Evolutionary conservation across 805 yeast species (phyloP).

Genomic region (Candida sithepensis): DNA sequence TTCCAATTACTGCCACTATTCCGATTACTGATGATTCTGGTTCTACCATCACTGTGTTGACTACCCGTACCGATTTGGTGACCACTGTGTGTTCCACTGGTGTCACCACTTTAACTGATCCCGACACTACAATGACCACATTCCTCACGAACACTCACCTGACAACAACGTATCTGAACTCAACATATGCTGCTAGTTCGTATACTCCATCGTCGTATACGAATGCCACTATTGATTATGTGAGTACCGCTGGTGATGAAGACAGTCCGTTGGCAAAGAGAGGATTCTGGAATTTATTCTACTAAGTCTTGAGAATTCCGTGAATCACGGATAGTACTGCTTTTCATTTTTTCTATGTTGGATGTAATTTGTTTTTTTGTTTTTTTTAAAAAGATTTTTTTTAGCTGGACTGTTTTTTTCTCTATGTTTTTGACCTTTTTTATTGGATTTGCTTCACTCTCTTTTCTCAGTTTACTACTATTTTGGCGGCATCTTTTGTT

Average conservation of each 20-base stretch:
- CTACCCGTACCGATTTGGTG: constrained; percentile 27
- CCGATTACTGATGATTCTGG: constrained; percentile 30
- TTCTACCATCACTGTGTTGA: constrained; percentile 23
- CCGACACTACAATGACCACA: constrained; percentile 6
- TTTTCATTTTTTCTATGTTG: neutral
- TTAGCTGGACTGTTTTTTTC: no score
- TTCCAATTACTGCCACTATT: constrained; percentile 31
- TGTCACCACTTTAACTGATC: constrained; percentile 3
- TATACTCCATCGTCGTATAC: constrained; percentile 4
- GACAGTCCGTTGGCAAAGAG: constrained; percentile 13
- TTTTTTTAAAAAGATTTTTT: neutral
- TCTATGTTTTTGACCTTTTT: no score
- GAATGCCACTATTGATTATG: constrained; percentile 8
- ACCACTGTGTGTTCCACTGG: constrained; percentile 14
- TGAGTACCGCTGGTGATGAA: constrained; percentile 11
- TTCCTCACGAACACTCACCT: no score
- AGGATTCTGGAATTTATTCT: constrained; percentile 19
- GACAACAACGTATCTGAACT: neutral
- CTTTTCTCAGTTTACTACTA: no score
- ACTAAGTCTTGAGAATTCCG: constrained; percentile 4
- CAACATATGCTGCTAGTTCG: neutral
- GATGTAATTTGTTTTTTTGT: neutral
- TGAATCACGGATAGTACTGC: neutral
- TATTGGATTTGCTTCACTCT: no score
- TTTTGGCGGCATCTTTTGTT: no score